Base-by-base conservation (phyloP, 495 filamentous ascomycete species). In the Xylaria venustula region DNA sequence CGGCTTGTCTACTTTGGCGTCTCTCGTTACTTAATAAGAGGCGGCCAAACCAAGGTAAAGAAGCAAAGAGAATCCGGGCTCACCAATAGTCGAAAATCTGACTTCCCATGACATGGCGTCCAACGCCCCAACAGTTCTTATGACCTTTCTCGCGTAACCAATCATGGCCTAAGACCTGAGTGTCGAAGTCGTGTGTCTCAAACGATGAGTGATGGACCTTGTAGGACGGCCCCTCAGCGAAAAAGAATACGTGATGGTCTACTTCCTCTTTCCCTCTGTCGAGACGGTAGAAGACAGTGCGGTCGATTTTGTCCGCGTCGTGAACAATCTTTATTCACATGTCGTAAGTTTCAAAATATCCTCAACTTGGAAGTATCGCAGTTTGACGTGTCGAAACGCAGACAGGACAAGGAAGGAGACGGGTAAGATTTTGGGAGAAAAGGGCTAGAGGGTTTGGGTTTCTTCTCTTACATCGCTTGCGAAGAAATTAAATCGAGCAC, bases 191-290 rank as follows among this genome's bases (percentile, higher is more conserved):
- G 68, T 88, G 83, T 7, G 90, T 88, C 71, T 92, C 89, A 58
- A 87, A 92, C 3, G 81, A 85, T 26, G 82, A 83, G 67, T 92
- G 89, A 68, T 91, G 89, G 2, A 91, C 85, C 66, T 88, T 85
- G 15, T 75, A 72, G 15, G 79, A 81, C 6, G 79, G 70, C 3
- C 79, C 81, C 62, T 79, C 72, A 64, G 77, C 79, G 64, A 91
- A 79, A 79, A 91, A 91, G 69, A 91, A 85, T n/a, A 71, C 77
- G 73, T 91, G 89, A 64, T 92, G 89, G 67, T 92, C 88, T 0
- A 86, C 83, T 54, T 78, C 71, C 3, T 84, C 79, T 0, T 70
- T 63, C 0, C 88, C 88, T 6, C 81, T 79, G 64, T 90, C 81
- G 7, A 92, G 75, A 47, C 90, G 87, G 60, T 79, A 74, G 71